These are phyloP conservation scores for Volvox carteri DNA, from an alignment of 163 green algal genomes.

Conservation along the genomic window DNA sequence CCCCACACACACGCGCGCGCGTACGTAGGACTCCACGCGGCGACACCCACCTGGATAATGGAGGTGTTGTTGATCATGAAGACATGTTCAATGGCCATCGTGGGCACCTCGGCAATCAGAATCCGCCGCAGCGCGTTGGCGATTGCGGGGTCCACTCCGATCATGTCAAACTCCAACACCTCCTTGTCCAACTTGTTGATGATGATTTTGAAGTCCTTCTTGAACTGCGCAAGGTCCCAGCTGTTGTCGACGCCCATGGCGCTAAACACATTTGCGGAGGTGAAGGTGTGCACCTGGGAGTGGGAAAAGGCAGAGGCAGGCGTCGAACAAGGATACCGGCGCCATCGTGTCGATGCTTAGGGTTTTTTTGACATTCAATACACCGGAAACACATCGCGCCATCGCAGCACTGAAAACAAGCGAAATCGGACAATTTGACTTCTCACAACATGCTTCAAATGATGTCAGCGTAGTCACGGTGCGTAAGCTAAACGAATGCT, in stretches of 20 bases:
- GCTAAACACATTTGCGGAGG: constrained; percentile 78
- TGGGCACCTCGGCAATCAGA: constrained; percentile 96
- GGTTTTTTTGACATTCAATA: neutral
- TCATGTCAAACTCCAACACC: constrained; percentile 94
- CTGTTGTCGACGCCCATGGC: constrained; percentile 84
- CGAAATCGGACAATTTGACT: neutral
- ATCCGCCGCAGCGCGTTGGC: constrained; percentile 96
- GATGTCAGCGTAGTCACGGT: no score
- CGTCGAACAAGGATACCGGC: no score
- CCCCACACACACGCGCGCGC: no score
- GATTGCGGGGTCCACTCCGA: constrained; percentile 83
- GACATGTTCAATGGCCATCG: constrained; percentile 98
- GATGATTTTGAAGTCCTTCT: constrained; percentile 78
- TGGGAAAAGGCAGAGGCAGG: neutral
- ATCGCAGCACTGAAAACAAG: neutral
- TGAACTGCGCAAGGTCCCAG: constrained; percentile 84
- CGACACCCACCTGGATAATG: constrained; percentile 96
- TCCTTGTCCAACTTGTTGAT: constrained; percentile 70
- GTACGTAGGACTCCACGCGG: no score
- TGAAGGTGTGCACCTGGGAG: constrained; percentile 79
- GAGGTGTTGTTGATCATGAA: constrained; percentile 98
- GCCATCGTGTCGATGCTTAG: neutral
- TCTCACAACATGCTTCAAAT: no score
- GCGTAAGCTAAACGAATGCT: neutral
- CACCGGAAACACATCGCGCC: neutral